Conservation (phyloP, 768 basidiomycete genomes). For the Pseudohyphozyma bogoriensis region DNA sequence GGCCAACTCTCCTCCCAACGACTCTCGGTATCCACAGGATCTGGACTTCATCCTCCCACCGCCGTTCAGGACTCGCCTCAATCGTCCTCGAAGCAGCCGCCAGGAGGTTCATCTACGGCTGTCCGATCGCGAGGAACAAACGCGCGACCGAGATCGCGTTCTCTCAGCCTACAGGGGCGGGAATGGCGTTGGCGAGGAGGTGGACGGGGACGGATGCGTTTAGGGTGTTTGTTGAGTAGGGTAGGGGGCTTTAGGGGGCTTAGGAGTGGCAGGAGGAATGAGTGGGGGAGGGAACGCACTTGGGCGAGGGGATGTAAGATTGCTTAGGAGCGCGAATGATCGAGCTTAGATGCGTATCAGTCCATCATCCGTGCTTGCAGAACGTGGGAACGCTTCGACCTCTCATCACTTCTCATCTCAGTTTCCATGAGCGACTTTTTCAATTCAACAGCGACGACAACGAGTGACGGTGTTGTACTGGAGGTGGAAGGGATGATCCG, state of each 20-base stretch:
- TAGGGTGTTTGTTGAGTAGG: constrained; percentile 28
- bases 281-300: too few relatives aligned
- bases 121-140: constrained; percentile 4
- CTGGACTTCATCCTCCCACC: constrained; percentile 25
- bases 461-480: too few relatives aligned
- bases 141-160: constrained; percentile 17
- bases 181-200: constrained; percentile 25
- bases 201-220: constrained; percentile 27
- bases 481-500: too few relatives aligned
- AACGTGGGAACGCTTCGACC: too few relatives aligned
- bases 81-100: constrained; percentile 21
- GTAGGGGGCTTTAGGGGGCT: neutral
- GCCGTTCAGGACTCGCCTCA: constrained; percentile 20
- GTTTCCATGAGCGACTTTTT: too few relatives aligned
- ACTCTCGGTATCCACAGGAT: constrained; percentile 30
- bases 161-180: constrained; percentile 34
- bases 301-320: too few relatives aligned
- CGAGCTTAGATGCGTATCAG: too few relatives aligned
- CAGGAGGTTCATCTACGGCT: constrained; percentile 20
- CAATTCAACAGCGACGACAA: too few relatives aligned
- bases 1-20: constrained; percentile 20
- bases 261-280: too few relatives aligned
- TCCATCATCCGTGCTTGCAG: too few relatives aligned
- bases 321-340: too few relatives aligned
- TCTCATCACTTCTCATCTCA: too few relatives aligned